These are phyloP conservation scores for Phytophthora pisi DNA, from an alignment of 352 stramenopile genomes.

Conservation along the genomic window DNA sequence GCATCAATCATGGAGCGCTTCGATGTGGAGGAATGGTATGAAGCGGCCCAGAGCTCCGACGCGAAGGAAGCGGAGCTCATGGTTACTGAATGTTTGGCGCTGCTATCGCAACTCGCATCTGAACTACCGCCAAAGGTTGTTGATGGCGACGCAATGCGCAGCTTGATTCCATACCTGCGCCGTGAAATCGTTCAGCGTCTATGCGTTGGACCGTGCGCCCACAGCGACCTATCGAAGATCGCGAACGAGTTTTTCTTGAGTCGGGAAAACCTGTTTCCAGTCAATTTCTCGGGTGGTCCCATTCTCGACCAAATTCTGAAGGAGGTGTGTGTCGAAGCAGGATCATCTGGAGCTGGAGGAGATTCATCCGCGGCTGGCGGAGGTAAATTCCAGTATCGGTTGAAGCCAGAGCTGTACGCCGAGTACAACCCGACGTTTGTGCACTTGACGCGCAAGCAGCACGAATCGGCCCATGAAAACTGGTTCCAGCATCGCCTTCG, in stretches of 20 bases:
- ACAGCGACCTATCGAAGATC: constrained; percentile 88
- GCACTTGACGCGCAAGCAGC: constrained; percentile 87
- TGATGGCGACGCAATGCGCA: constrained; percentile 53
- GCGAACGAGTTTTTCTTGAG: constrained; percentile 80
- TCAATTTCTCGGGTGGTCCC: constrained; percentile 68
- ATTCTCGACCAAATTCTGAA: constrained; percentile 82
- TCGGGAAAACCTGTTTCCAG: constrained; percentile 78
- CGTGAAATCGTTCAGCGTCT: constrained; percentile 83
- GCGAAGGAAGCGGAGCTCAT: constrained; percentile 70
- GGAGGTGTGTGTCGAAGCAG: constrained; percentile 62
- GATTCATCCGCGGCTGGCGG: constrained; percentile 35
- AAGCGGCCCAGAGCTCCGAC: constrained; percentile 47
- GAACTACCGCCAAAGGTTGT: constrained; percentile 74
- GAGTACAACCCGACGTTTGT: constrained; percentile 89
- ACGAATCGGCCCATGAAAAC: constrained; percentile 88
- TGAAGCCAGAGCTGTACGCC: constrained; percentile 82
- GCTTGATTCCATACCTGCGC: constrained; percentile 71
- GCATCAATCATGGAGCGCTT: constrained; percentile 76
- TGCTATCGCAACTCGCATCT: constrained; percentile 78
- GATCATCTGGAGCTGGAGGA: constrained; percentile 13
- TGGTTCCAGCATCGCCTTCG: constrained; percentile 83
- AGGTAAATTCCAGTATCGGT: constrained; percentile 81
- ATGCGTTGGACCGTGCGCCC: constrained; percentile 78
- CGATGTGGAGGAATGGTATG: constrained; percentile 65
- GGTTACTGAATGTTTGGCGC: constrained; percentile 78